Percentiles rank a stretch among this genome's conserved stretches.
These are phyloP conservation scores for Helminthosporium solani DNA, from an alignment of 2,329 filamentous ascomycete genomes.

Conservation along the genomic window DNA sequence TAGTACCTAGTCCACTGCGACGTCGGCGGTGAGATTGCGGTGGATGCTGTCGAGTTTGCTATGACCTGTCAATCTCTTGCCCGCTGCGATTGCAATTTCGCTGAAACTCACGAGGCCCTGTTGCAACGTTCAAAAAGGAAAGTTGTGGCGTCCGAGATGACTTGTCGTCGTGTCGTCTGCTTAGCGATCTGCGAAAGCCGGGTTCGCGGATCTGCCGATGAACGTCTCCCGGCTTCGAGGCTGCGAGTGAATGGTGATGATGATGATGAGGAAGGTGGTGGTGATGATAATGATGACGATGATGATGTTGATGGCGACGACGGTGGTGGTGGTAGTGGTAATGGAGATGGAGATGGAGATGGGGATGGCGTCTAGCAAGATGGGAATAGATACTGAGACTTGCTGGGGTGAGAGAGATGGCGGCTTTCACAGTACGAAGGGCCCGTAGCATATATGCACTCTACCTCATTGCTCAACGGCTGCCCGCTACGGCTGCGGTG, in stretches of 20 bases:
- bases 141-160: slow-evolving; percentile 35
- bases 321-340: too few species aligned
- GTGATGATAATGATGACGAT: neutral
- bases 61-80: slow-evolving; percentile 36
- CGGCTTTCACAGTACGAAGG: slow-evolving; percentile 19
- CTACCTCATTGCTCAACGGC: slow-evolving; percentile 29
- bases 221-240: slow-evolving; percentile 14
- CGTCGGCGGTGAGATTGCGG: slow-evolving; percentile 30
- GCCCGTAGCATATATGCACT: slow-evolving; percentile 40
- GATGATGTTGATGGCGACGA: neutral
- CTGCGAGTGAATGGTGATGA: slow-evolving; percentile 1
- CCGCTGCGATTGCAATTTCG: slow-evolving; percentile 29
- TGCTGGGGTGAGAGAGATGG: neutral
- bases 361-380: neutral
- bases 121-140: slow-evolving; percentile 37
- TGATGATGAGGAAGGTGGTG: neutral
- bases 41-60: slow-evolving; percentile 26
- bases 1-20: slow-evolving; percentile 29
- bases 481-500: slow-evolving; percentile 27
- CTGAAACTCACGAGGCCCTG: slow-evolving; percentile 40
- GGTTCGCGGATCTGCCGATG: slow-evolving; percentile 26
- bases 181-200: slow-evolving; percentile 33
- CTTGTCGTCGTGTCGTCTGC: slow-evolving; percentile 27
- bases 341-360: neutral
- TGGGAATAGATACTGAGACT: neutral